Evolutionary conservation across 176 grass and related monocot species (phyloP).

Genomic region (Zea luxurians): DNA sequence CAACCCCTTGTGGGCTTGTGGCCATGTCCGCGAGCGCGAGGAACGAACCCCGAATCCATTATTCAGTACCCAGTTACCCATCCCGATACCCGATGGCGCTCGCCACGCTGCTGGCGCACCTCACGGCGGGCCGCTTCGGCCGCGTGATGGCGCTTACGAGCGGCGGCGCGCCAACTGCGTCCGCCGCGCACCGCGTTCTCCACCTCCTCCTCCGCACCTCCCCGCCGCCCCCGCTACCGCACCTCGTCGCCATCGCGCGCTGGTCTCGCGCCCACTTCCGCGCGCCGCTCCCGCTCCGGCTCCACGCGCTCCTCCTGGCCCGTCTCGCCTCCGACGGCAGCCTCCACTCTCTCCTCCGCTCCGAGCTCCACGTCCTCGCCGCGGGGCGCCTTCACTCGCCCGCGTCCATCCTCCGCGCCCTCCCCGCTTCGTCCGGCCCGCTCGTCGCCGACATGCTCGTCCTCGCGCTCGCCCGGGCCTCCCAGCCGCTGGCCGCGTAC

Average conservation of each 20-base stretch:
- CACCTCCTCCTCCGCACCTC: conserved; percentile 48
- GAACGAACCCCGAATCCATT: background rate
- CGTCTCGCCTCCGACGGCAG: conserved; percentile 50
- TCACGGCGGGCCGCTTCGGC: conserved; percentile 45
- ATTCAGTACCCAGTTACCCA: no score
- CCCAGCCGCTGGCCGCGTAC: conserved; percentile 40
- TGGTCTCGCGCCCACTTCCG: conserved; percentile 60
- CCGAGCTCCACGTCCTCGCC: conserved; percentile 66
- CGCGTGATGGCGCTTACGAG: conserved; percentile 45
- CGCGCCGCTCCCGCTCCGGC: conserved; percentile 52
- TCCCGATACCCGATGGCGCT: conserved; percentile 41
- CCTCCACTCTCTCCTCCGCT: conserved; percentile 55
- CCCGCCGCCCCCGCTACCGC: conserved; percentile 35
- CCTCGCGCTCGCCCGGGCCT: conserved; percentile 49
- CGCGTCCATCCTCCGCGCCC: conserved; percentile 53
- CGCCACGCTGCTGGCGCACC: conserved; percentile 43
- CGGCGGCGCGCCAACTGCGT: conserved; percentile 42
- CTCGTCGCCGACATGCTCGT: conserved; percentile 74
- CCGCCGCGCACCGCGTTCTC: conserved; percentile 49
- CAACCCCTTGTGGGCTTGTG: no score
- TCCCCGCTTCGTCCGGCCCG: conserved; percentile 42
- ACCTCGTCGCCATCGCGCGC: conserved; percentile 53
- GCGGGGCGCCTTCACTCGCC: conserved; percentile 50
- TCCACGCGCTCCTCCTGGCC: conserved; percentile 73
- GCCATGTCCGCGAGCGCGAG: no score